Evolutionary conservation across 108 stramenopile genomes (phyloP).

Genomic region (Phaeodactylum tricornutum): DNA sequence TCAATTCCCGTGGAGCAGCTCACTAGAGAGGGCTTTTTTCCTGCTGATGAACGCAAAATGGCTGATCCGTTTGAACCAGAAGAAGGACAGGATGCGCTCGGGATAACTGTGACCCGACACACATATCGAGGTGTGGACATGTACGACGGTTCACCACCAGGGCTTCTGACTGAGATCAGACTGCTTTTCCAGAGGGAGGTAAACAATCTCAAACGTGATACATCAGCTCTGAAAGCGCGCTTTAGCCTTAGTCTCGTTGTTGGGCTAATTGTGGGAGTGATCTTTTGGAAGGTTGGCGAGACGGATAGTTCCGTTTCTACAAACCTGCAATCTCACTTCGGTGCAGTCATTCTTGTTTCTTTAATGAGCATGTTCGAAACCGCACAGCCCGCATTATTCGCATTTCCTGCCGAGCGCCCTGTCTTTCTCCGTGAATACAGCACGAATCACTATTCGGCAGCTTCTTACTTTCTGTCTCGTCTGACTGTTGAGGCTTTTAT

Average conservation of each 20-base stretch:
- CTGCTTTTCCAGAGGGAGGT: constrained; percentile 41
- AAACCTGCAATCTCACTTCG: constrained; percentile 46
- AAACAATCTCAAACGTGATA: constrained; percentile 25
- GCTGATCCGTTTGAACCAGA: constrained; percentile 21
- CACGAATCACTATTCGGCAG: constrained; percentile 59
- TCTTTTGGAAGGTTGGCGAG: constrained; percentile 43
- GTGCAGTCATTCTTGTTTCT: constrained; percentile 35
- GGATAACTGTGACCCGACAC: constrained; percentile 13
- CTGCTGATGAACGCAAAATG: constrained; percentile 14
- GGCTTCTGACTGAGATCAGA: constrained; percentile 21
- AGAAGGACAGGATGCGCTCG: constrained; percentile 23
- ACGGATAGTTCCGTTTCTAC: constrained; percentile 14
- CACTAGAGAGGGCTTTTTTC: constrained; percentile 21
- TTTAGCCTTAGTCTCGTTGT: constrained; percentile 43
- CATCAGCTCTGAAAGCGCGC: constrained; percentile 23
- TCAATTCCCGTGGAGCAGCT: constrained; percentile 23
- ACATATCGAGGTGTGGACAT: too few relatives aligned
- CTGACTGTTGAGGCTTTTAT: constrained; percentile 30
- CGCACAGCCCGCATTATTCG: constrained; percentile 8
- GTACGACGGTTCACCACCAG: constrained; percentile 16
- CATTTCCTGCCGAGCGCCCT: constrained; percentile 47
- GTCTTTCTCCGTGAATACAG: constrained; percentile 69
- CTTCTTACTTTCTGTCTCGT: constrained; percentile 47
- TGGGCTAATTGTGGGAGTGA: constrained; percentile 37
- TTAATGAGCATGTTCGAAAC: constrained; percentile 36